Conservation (phyloP, 2,329 filamentous ascomycete species). For the Colletotrichum lupini region DNA sequence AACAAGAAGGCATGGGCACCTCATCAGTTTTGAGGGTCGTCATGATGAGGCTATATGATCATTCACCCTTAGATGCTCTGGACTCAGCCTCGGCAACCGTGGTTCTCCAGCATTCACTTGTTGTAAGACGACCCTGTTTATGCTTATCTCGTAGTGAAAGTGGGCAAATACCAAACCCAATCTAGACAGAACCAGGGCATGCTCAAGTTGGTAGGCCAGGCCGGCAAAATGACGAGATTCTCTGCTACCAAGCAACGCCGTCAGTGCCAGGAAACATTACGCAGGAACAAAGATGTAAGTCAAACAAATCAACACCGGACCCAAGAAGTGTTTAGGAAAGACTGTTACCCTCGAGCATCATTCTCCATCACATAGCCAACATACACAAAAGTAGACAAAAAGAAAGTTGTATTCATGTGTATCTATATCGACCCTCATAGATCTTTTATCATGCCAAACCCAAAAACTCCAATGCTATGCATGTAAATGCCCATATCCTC, state of each 20-base stretch:
- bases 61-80: neutral
- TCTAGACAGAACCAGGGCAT: neutral
- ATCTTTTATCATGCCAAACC: neutral
- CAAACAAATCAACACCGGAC: neutral
- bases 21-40: too few relatives aligned
- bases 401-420: neutral
- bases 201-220: neutral
- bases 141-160: neutral
- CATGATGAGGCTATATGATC: neutral
- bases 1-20: too few relatives aligned
- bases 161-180: neutral
- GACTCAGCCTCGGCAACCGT: neutral
- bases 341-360: neutral
- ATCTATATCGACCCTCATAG: neutral
- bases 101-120: neutral
- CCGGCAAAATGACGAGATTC: too few relatives aligned
- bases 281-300: neutral
- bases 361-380: neutral
- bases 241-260: too few relatives aligned
- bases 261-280: too few relatives aligned
- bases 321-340: neutral
- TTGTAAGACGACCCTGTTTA: neutral
- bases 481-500: neutral
- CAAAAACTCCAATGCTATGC: neutral
- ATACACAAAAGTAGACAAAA: neutral